These are phyloP conservation scores for Dovyalis caffra DNA, from an alignment of 345 rosid genomes.

Conservation along the genomic window DNA sequence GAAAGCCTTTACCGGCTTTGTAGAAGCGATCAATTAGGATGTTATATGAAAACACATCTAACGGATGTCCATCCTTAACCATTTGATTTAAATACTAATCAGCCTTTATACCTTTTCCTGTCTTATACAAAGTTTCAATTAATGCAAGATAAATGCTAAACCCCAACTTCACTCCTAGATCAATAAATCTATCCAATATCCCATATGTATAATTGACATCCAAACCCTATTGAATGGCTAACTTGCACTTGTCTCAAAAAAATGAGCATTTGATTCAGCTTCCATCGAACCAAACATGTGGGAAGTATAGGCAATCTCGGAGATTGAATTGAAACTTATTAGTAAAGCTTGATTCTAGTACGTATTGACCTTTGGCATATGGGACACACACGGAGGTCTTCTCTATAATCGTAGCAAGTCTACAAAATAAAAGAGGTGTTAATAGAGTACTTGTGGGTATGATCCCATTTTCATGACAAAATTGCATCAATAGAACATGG, in stretches of 20 bases:
- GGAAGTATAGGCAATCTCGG: not conserved
- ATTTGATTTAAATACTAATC: slow-evolving; percentile 51
- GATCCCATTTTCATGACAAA: not conserved
- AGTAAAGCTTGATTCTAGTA: slow-evolving; percentile 70
- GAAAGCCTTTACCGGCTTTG: slow-evolving; percentile 40
- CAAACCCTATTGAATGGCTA: slow-evolving; percentile 23
- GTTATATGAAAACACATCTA: slow-evolving; percentile 61
- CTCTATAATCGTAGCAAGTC: slow-evolving; percentile 74
- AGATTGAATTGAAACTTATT: not conserved
- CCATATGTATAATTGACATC: slow-evolving; percentile 56
- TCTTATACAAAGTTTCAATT: slow-evolving; percentile 55
- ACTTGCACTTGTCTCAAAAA: slow-evolving; percentile 3
- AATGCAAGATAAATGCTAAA: slow-evolving; percentile 53
- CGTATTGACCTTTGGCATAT: slow-evolving; percentile 60
- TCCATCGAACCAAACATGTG: not conserved
- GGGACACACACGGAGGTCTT: slow-evolving; percentile 64
- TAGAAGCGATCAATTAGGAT: slow-evolving; percentile 77
- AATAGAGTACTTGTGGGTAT: not conserved
- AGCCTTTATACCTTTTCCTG: slow-evolving; percentile 44
- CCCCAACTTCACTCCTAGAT: slow-evolving; percentile 61
- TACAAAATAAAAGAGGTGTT: slow-evolving; percentile 20
- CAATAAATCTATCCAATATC: slow-evolving; percentile 50
- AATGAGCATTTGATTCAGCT: slow-evolving; percentile 5
- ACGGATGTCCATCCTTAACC: slow-evolving; percentile 43
- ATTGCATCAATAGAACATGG: not conserved